Percentiles rank a stretch among this genome's conserved stretches.
These are phyloP conservation scores for Blastobotrys robertii DNA, from an alignment of 805 yeast species.

Conservation along the genomic window DNA sequence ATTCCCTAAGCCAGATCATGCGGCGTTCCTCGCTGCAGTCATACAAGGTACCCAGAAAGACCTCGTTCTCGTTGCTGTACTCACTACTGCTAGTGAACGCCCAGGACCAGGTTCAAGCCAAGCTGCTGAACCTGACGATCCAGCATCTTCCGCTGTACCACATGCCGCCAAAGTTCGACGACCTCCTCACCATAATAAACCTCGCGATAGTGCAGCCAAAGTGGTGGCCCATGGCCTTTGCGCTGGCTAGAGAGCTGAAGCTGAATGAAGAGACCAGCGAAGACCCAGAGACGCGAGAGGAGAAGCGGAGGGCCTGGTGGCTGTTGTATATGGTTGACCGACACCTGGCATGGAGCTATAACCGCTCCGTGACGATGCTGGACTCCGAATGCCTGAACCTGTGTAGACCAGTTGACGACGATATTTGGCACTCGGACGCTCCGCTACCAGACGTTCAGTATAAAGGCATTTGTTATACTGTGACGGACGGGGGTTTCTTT, in stretches of 20 bases:
- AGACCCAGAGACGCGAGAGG: slow-evolving; percentile 28
- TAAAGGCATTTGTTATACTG: slow-evolving; percentile 20
- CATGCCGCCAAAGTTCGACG: too few species aligned
- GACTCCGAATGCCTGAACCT: slow-evolving; percentile 27
- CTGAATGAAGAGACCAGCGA: slow-evolving; percentile 20
- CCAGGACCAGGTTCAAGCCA: slow-evolving; percentile 18
- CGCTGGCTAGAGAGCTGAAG: slow-evolving; percentile 24
- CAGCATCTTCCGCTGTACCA: slow-evolving; percentile 10
- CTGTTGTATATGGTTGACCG: slow-evolving; percentile 32
- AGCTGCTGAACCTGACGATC: slow-evolving; percentile 18
- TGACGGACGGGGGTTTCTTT: slow-evolving; percentile 28
- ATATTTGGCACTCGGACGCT: slow-evolving; percentile 24
- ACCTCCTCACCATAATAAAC: too few species aligned
- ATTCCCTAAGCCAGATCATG: slow-evolving; percentile 13
- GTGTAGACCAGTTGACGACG: slow-evolving; percentile 29
- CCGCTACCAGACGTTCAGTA: slow-evolving; percentile 25
- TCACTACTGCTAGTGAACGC: slow-evolving; percentile 24
- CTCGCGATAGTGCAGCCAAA: too few species aligned
- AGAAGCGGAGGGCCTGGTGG: slow-evolving; percentile 35
- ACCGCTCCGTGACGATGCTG: slow-evolving; percentile 24
- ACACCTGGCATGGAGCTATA: slow-evolving; percentile 31
- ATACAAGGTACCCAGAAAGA: slow-evolving; percentile 12
- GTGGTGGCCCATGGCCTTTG: slow-evolving; percentile 27
- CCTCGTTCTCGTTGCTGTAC: slow-evolving; percentile 18
- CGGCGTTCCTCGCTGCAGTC: slow-evolving; percentile 20